A percentile compares a stretch with the other conserved stretches of the same genome.
These are phyloP conservation scores for Boletus rex-veris DNA, from an alignment of 768 basidiomycete genomes.

Conservation along the genomic window DNA sequence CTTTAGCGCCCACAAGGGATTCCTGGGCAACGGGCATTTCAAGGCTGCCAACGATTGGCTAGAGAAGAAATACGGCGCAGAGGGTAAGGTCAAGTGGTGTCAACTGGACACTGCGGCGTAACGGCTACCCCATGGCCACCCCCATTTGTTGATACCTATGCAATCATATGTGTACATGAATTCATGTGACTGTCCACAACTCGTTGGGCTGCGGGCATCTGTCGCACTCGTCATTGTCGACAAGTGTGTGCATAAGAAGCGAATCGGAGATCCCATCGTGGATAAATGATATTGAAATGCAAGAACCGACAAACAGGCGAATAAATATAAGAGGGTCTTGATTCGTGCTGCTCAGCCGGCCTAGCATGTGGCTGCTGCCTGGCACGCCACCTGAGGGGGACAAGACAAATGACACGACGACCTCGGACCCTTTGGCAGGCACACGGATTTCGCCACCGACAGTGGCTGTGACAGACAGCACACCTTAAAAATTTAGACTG, in stretches of 20 bases:
- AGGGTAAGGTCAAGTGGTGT: conserved; percentile 74
- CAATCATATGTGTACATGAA: conserved; percentile 18
- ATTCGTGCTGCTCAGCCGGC: conserved; percentile 7
- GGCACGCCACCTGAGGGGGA: not conserved
- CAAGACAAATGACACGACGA: conserved; percentile 1
- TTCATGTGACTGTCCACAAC: conserved; percentile 12
- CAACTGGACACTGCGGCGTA: conserved; percentile 33
- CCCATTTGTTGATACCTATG: conserved; percentile 26
- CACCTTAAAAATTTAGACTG: conserved; percentile 30
- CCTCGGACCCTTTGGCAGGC: conserved; percentile 18
- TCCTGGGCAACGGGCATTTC: conserved; percentile 89
- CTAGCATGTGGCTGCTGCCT: conserved; percentile 9
- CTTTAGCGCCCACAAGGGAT: conserved; percentile 71
- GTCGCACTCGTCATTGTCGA: conserved; percentile 4
- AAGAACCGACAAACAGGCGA: conserved; percentile 13
- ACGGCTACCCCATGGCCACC: conserved; percentile 15
- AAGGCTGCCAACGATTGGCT: conserved; percentile 86
- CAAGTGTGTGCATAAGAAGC: not conserved
- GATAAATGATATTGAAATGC: conserved; percentile 27
- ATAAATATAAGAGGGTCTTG: conserved; percentile 3
- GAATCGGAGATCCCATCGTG: conserved; percentile 22
- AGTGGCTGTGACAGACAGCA: conserved; percentile 28
- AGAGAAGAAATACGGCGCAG: conserved; percentile 67
- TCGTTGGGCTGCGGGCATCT: conserved; percentile 21
- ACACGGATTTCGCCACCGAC: conserved; percentile 15